These are phyloP conservation scores for Kwoniella dejecticola DNA, from an alignment of 768 basidiomycete species.

Conservation along the genomic window DNA sequence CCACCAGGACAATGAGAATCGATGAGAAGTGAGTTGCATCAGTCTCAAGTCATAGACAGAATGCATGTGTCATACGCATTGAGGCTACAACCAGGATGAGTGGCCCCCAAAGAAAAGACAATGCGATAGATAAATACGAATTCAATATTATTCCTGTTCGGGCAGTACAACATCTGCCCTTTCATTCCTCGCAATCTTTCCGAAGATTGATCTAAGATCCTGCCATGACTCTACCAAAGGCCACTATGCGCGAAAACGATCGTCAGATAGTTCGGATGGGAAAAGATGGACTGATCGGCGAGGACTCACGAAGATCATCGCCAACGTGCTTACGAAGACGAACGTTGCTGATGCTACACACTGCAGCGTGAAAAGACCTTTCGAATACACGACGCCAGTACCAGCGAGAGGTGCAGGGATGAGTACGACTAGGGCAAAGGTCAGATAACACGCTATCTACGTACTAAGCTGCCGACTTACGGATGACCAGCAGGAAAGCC, in stretches of 20 bases:
- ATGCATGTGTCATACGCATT: no score
- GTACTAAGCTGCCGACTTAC: background rate
- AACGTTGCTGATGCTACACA: constrained; percentile 15
- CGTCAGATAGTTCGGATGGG: no score
- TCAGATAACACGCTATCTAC: background rate
- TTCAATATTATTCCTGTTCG: constrained; percentile 1
- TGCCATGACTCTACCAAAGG: constrained; percentile 11
- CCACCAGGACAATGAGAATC: constrained; percentile 1
- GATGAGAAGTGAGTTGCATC: no score
- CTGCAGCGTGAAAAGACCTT: constrained; percentile 14
- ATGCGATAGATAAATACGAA: background rate
- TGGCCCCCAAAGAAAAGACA: no score
- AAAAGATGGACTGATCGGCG: background rate
- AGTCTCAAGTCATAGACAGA: no score
- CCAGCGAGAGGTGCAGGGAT: constrained; percentile 17
- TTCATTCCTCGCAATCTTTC: background rate
- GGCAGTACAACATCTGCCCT: constrained; percentile 3
- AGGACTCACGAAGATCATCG: constrained; percentile 12
- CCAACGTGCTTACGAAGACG: constrained; percentile 9
- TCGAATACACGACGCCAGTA: constrained; percentile 12
- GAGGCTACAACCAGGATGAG: no score
- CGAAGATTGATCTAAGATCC: constrained; percentile 5
- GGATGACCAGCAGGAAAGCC: constrained; percentile 9
- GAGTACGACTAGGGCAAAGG: constrained; percentile 1
- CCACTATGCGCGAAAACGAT: constrained; percentile 1